Percentiles rank a stretch among this genome's conserved stretches.
phyloP scores from a whole-genome alignment of 2,329 filamentous ascomycete species.

The Penicillium hesseltinei region DNA sequence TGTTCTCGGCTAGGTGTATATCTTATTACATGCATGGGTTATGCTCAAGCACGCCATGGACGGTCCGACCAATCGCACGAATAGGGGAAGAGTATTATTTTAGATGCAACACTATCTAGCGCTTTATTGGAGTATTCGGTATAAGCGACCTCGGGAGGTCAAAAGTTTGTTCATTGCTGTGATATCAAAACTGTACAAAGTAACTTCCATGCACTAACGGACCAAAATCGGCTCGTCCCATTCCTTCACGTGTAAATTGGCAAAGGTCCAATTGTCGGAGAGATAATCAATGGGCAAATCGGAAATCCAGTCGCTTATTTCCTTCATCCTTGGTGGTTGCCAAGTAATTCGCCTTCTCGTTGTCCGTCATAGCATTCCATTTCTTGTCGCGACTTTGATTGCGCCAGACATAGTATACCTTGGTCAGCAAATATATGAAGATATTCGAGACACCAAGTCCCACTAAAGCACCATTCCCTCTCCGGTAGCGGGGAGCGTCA shows the following conservation, averaged over 20 bases:
- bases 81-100: background rate
- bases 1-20: background rate
- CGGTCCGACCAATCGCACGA: background rate
- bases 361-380: conserved; percentile 33
- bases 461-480: conserved; percentile 41
- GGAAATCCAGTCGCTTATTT: conserved; percentile 37
- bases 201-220: background rate
- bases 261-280: background rate
- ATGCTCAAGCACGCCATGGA: background rate
- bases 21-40: background rate
- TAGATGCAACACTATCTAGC: background rate
- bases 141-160: background rate
- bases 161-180: background rate
- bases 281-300: conserved; percentile 31
- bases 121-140: background rate
- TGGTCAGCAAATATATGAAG: conserved; percentile 29
- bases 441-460: conserved; percentile 25
- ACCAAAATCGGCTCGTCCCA: background rate
- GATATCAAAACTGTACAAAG: background rate
- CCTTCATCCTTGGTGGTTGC: conserved; percentile 33
- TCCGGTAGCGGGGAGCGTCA: conserved; percentile 48
- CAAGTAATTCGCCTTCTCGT: conserved; percentile 31
- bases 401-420: conserved; percentile 33
- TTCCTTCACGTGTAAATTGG: background rate
- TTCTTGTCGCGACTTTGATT: conserved; percentile 30